Conservation (phyloP, 208 protist species). For the Acanthamoeba divionensis region DNA sequence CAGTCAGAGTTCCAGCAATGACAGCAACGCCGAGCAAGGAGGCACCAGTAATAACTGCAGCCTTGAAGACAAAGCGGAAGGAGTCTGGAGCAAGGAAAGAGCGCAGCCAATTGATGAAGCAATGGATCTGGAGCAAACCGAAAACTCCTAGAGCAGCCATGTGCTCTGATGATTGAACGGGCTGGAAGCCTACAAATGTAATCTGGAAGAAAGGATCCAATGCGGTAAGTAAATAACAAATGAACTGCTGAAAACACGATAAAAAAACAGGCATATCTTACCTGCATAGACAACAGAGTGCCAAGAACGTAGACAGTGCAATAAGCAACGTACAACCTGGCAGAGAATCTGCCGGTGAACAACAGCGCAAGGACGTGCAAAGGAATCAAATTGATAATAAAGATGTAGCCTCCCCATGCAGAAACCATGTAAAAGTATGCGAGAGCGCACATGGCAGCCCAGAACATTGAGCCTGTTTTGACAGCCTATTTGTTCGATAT, state of each 20-base stretch:
- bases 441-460: constrained; percentile 74
- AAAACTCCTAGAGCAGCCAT: constrained; percentile 88
- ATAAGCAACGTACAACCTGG: constrained; percentile 91
- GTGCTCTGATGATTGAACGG: constrained; percentile 92
- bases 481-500: constrained; percentile 74
- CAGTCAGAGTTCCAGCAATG: constrained; percentile 16
- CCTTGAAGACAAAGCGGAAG: constrained; percentile 63
- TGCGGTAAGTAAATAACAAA: background rate
- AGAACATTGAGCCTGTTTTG: constrained; percentile 85
- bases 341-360: constrained; percentile 84
- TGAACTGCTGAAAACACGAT: background rate
- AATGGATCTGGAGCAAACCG: constrained; percentile 79
- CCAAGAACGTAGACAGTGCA: constrained; percentile 92
- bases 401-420: constrained; percentile 97
- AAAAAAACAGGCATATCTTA: constrained; percentile 28
- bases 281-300: constrained; percentile 90
- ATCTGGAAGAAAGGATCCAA: constrained; percentile 62
- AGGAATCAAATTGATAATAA: constrained; percentile 96
- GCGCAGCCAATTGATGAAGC: constrained; percentile 76
- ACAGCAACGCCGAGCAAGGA: background rate
- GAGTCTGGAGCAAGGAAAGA: constrained; percentile 55
- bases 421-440: constrained; percentile 87
- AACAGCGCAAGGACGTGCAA: constrained; percentile 89
- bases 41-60: constrained; percentile 4
- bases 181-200: constrained; percentile 90